A percentile compares a stretch with the other conserved stretches of the same genome.
Conservation (phyloP, 306 rosid species). For the Delonix regia region DNA sequence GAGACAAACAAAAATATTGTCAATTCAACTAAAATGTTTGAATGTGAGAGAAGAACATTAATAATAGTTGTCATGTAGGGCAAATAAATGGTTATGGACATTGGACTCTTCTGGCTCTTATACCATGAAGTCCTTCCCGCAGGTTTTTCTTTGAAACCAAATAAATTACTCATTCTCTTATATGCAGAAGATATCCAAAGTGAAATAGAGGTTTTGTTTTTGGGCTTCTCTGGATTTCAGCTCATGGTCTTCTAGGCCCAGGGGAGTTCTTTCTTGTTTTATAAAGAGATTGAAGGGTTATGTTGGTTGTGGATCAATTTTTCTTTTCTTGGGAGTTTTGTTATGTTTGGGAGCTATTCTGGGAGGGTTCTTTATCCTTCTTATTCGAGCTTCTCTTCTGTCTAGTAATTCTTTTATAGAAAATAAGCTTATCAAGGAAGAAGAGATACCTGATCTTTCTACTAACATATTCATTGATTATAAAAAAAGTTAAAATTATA, state of each 20-base stretch:
- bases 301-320: background rate
- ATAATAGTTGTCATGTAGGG: background rate
- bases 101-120: background rate
- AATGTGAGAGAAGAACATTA: background rate
- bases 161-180: background rate
- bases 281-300: background rate
- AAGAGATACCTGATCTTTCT: no score
- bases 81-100: background rate
- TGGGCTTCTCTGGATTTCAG: slow-evolving; percentile 4
- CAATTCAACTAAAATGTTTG: background rate
- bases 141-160: slow-evolving; percentile 5
- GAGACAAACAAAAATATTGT: background rate
- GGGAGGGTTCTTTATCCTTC: slow-evolving; percentile 11
- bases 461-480: background rate
- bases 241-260: background rate
- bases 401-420: background rate
- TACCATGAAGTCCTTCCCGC: background rate
- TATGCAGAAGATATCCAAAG: background rate
- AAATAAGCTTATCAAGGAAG: no score
- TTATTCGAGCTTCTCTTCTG: background rate
- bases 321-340: background rate
- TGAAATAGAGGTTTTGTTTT: background rate
- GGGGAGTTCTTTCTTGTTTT: background rate
- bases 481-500: background rate
- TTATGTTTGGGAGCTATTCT: slow-evolving; percentile 2